These are phyloP conservation scores for Alternaria alternata DNA, from an alignment of 2,329 filamentous ascomycete genomes.

Conservation along the genomic window DNA sequence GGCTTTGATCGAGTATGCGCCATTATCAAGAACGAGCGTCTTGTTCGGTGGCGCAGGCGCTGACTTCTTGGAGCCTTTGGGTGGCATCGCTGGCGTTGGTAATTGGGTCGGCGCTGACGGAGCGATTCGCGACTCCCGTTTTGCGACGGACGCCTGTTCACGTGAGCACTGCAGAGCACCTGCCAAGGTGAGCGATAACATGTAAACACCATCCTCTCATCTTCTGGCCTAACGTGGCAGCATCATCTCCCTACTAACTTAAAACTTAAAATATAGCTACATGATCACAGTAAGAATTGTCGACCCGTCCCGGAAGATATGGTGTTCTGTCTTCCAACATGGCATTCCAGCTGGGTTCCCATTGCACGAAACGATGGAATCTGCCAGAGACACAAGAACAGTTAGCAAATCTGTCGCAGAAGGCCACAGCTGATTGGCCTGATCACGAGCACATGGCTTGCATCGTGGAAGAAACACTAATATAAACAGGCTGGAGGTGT, in stretches of 20 bases:
- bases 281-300: not conserved
- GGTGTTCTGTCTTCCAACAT: not conserved
- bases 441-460: not conserved
- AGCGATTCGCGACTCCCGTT: conserved; percentile 1
- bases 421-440: not conserved
- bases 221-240: not conserved
- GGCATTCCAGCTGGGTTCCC: not conserved
- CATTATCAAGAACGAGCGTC: conserved; percentile 93
- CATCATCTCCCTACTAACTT: not conserved
- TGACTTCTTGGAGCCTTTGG: conserved; percentile 45
- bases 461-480: not conserved
- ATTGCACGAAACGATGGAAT: not conserved
- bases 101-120: not conserved
- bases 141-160: conserved; percentile 11
- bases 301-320: not conserved
- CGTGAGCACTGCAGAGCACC: not conserved
- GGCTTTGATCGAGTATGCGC: conserved; percentile 89
- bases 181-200: not conserved
- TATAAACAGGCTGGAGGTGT: conserved; percentile 1
- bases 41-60: conserved; percentile 27
- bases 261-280: not conserved
- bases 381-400: not conserved
- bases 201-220: not conserved
- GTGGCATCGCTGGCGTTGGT: conserved; percentile 33
- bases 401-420: not conserved